Evolutionary conservation across 1,139 yeast species (phyloP).

Genomic region (Zygosaccharomyces pseudobailii): DNA sequence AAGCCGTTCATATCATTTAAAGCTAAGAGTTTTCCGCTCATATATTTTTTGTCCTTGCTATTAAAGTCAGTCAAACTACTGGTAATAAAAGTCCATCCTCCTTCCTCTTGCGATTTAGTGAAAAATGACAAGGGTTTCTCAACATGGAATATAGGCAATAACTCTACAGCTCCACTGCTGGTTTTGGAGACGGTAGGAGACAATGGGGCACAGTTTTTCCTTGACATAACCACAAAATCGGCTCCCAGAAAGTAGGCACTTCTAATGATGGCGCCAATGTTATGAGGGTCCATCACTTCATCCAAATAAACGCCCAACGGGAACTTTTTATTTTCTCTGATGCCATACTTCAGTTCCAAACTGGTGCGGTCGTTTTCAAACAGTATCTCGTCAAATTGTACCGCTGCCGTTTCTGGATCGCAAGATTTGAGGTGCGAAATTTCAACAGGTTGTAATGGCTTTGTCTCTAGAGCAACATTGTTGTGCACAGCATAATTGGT

Average conservation of each 20-base stretch:
- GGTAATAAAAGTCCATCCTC: conserved; percentile 74
- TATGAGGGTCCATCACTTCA: conserved; percentile 85
- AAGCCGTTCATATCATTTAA: conserved; percentile 43
- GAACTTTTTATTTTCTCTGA: conserved; percentile 33
- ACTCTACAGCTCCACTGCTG: conserved; percentile 84
- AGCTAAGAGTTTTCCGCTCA: conserved; percentile 38
- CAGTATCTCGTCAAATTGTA: conserved; percentile 14
- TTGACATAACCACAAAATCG: conserved; percentile 71
- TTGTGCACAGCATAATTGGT: conserved; percentile 76
- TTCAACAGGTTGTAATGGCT: conserved; percentile 47
- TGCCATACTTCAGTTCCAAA: conserved; percentile 8
- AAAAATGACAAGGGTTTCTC: conserved; percentile 59
- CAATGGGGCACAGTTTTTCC: conserved; percentile 65
- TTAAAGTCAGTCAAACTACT: conserved; percentile 34
- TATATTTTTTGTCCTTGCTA: conserved; percentile 10
- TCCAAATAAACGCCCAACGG: conserved; percentile 79
- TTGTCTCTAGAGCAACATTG: conserved; percentile 69
- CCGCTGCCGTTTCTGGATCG: conserved; percentile 32
- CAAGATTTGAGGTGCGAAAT: conserved; percentile 38
- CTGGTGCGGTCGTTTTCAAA: conserved; percentile 13
- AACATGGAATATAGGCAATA: conserved; percentile 56
- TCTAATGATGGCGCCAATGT: conserved; percentile 80
- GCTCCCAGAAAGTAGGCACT: conserved; percentile 82
- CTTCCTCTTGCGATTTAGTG: conserved; percentile 43
- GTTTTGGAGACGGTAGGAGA: conserved; percentile 72